These are phyloP conservation scores for Saitozyma sp. DNA, from an alignment of 768 basidiomycete genomes.

Conservation along the genomic window DNA sequence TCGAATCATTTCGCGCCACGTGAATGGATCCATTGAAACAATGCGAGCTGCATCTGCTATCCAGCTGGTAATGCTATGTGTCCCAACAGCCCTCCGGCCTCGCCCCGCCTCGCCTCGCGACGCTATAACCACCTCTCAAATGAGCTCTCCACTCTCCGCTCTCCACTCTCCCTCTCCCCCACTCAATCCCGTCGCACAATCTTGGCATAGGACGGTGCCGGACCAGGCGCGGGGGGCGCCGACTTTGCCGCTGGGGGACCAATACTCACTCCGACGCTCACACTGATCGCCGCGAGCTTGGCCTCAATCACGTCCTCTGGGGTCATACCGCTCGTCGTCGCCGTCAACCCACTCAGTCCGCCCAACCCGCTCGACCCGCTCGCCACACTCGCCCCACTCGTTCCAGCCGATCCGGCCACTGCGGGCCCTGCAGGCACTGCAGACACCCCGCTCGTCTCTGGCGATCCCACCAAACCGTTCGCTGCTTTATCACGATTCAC, in stretches of 20 bases:
- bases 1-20: too few species aligned
- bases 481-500: too few species aligned
- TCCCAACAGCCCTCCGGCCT: not conserved
- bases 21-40: not conserved
- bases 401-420: too few species aligned
- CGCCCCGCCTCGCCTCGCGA: not conserved
- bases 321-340: slow-evolving; percentile 7
- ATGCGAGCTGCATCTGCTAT: too few species aligned
- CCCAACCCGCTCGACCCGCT: too few species aligned
- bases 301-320: slow-evolving; percentile 44
- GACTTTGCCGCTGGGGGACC: slow-evolving; percentile 27
- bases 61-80: too few species aligned
- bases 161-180: not conserved
- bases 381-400: too few species aligned
- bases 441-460: slow-evolving; percentile 1
- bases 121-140: not conserved
- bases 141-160: too few species aligned
- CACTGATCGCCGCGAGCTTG: slow-evolving; percentile 35
- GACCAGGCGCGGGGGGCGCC: not conserved
- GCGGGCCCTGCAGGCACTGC: too few species aligned
- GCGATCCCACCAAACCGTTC: slow-evolving; percentile 1
- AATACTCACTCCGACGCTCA: slow-evolving; percentile 36
- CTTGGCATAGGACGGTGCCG: slow-evolving; percentile 39
- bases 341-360: too few species aligned
- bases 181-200: slow-evolving; percentile 38